Evolutionary conservation across 1,284 basidiomycete species (phyloP), one percentile per base, ranked within the genome.

Genomic region (Puccinia novopanici): DNA sequence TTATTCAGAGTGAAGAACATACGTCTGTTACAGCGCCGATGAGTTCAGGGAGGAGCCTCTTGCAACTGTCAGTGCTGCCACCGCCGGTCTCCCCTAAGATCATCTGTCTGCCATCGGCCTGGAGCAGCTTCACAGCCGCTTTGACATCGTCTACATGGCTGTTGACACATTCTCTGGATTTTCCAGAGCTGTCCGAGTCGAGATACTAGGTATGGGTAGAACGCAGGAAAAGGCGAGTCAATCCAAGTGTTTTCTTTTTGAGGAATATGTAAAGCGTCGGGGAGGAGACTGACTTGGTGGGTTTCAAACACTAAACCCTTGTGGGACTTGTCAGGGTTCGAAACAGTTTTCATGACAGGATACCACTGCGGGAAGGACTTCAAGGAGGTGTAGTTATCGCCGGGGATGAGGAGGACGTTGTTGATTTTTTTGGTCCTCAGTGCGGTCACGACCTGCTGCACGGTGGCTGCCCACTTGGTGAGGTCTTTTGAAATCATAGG

Each of bases 181-280:
- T 70, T 5, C 76, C 76, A 15, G 76, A 78, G 37, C 59, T 70
- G 15, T 76, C 75, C 34, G 30, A 12, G 50, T 76, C 75, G n/a
- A 76, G 63, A 50, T 76, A 76, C 75, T 76, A 54, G 9, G 22
- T 13, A 34, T 10, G 15, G 45, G 10, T 19, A 15, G 27, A 52
- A 70, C 2, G 24, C 5, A 50, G 3, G 3, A 27, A 12, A 27
- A 12, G 6, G 19, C 30, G 15, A 30, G 59, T 61, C 22, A 48
- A 19, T 19, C 10, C 9, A 54, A 27, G 55, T 8, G 8, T 19
- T 54, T 54, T 34, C 42, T 77, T 19, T 22, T 61, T n/a, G n/a
- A n/a, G n/a, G n/a, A n/a, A n/a, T n/a, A n/a, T n/a, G n/a, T n/a
- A n/a, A n/a, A n/a, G 34, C 22, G 17, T 42, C 19, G 12, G n/a